A percentile compares a stretch with the other conserved stretches of the same genome.
These are phyloP conservation scores for Tephrocybe sp. DNA, from an alignment of 768 basidiomycete species.

Conservation along the genomic window DNA sequence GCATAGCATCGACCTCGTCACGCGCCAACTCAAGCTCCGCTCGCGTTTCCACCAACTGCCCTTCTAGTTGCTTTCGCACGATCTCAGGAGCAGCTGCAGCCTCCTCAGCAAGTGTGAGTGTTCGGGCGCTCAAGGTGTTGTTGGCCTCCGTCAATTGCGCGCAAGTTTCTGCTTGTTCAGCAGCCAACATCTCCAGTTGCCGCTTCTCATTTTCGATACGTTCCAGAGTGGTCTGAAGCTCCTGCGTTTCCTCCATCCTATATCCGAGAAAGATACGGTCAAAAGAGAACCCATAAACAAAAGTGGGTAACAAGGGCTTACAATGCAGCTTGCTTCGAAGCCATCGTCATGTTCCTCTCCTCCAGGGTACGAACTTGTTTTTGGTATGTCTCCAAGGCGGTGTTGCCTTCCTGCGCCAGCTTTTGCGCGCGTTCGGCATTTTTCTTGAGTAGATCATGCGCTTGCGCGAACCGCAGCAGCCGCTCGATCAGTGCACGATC, in stretches of 20 bases:
- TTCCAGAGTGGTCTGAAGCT: constrained; percentile 63
- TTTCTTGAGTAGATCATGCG: constrained; percentile 88
- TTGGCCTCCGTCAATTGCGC: constrained; percentile 79
- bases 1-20: constrained; percentile 70
- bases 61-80: constrained; percentile 63
- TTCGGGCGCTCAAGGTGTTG: constrained; percentile 68
- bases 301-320: constrained; percentile 32
- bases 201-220: constrained; percentile 60
- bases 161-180: constrained; percentile 74
- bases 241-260: constrained; percentile 67
- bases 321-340: constrained; percentile 56
- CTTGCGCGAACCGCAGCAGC: constrained; percentile 81
- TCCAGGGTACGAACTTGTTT: constrained; percentile 82
- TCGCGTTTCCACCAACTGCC: constrained; percentile 60
- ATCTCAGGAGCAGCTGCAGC: constrained; percentile 56
- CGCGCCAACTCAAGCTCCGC: constrained; percentile 62
- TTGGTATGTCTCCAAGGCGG: constrained; percentile 86
- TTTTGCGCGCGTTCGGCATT: constrained; percentile 92
- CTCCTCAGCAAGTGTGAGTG: constrained; percentile 71
- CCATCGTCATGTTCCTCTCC: constrained; percentile 61
- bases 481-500: constrained; percentile 84
- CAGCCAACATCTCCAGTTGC: constrained; percentile 64
- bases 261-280: constrained; percentile 14
- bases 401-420: constrained; percentile 79
- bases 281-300: constrained; percentile 7